Conservation (phyloP, 805 yeast genomes). For the Wickerhamiella sergipiensis region DNA sequence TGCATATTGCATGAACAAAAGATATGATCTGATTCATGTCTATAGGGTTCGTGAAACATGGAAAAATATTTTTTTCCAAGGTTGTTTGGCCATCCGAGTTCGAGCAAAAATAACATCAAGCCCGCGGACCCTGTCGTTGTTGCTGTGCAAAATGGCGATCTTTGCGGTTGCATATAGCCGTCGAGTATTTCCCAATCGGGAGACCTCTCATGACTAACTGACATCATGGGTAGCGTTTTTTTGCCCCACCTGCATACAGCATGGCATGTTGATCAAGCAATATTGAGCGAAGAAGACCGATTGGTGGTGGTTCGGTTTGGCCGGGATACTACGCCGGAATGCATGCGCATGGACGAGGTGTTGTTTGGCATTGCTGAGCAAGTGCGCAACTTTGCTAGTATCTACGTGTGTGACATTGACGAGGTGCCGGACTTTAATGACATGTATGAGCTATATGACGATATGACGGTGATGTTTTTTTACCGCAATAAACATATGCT, state of each 20-base stretch:
- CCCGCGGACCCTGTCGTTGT: not conserved
- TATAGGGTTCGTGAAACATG: not conserved
- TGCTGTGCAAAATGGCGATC: not conserved
- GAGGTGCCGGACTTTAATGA: conserved; percentile 82
- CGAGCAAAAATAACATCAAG: too few relatives aligned
- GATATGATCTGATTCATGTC: not conserved
- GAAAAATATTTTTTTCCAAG: not conserved
- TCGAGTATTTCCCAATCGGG: not conserved
- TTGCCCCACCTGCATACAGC: conserved; percentile 71
- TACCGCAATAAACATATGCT: conserved; percentile 86
- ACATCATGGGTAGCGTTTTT: conserved; percentile 61
- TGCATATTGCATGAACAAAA: not conserved
- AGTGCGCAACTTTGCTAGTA: conserved; percentile 73
- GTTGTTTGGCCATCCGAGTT: too few relatives aligned
- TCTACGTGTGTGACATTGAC: conserved; percentile 79
- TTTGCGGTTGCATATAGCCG: not conserved
- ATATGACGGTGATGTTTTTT: conserved; percentile 87
- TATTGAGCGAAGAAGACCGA: conserved; percentile 72
- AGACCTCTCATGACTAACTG: not conserved
- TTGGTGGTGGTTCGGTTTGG: conserved; percentile 86
- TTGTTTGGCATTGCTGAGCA: conserved; percentile 68
- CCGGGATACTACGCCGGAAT: conserved; percentile 53
- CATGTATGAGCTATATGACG: conserved; percentile 84
- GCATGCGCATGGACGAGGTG: conserved; percentile 84
- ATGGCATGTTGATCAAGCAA: conserved; percentile 98